phyloP scores from a whole-genome alignment of 768 basidiomycete species.

The Leccinum subtestaceum region DNA sequence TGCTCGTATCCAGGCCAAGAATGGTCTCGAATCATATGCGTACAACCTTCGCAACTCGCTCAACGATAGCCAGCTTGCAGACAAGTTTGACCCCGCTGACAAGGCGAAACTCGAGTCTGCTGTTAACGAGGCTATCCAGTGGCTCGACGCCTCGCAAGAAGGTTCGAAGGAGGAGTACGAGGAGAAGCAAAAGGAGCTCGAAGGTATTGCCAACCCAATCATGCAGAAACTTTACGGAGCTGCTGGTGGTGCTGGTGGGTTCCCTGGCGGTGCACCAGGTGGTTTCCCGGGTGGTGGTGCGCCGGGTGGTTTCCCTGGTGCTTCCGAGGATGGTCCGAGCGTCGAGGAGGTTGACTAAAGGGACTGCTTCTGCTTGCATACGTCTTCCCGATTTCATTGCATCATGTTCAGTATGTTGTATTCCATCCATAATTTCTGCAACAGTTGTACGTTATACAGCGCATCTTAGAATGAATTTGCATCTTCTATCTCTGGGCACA shows the following conservation, averaged over 20 bases:
- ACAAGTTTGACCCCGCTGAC: conserved; percentile 85
- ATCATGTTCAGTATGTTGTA: conserved; percentile 32
- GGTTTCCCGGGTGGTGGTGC: conserved; percentile 61
- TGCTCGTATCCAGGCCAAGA: conserved; percentile 82
- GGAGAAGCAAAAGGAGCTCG: conserved; percentile 89
- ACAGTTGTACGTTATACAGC: conserved; percentile 30
- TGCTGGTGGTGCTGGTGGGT: conserved; percentile 44
- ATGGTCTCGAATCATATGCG: conserved; percentile 88
- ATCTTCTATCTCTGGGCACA: not conserved
- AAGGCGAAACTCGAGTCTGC: conserved; percentile 79
- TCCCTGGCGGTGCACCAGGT: conserved; percentile 58
- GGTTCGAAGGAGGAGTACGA: conserved; percentile 94
- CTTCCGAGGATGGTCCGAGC: conserved; percentile 77
- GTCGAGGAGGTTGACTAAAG: conserved; percentile 88
- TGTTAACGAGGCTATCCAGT: conserved; percentile 79
- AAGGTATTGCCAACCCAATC: conserved; percentile 75
- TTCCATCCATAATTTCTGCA: conserved; percentile 26
- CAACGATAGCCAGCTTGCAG: conserved; percentile 78
- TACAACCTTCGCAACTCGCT: conserved; percentile 95
- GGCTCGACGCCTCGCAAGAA: conserved; percentile 86
- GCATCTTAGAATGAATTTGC: conserved; percentile 30
- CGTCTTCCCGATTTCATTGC: conserved; percentile 25
- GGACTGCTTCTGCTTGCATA: conserved; percentile 21
- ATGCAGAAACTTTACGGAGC: conserved; percentile 69
- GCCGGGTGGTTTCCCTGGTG: conserved; percentile 70